Evolutionary conservation across 2,329 filamentous ascomycete genomes (phyloP), one percentile per base, ranked within the genome.

Genomic region (Lasiodiplodia citricola): DNA sequence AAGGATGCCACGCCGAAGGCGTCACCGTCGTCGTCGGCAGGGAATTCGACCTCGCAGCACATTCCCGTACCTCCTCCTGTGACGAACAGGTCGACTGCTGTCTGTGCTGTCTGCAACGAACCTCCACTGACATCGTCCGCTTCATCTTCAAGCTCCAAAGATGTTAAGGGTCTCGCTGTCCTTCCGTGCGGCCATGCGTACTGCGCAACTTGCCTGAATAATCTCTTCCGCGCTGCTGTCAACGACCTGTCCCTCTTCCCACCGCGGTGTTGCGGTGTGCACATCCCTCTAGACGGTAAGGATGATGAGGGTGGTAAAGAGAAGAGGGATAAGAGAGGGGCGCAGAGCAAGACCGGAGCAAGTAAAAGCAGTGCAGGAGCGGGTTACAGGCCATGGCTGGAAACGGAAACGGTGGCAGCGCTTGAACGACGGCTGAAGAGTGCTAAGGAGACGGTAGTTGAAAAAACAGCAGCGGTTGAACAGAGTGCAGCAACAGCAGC

Each of bases 241-340:
- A 68, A 65, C 0, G 70, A 74, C 50, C 63, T 69, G 0, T 50
- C 68, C 1, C 70, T 75, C 0, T 77, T 77, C 51, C 76, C 73
- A 2, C 74, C 73, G 0, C 71, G 71, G 4, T 77, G 72, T 57
- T 76, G 72, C 62, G 66, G 66, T 3, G 2, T 67, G 2, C 66
- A 44, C 0, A 74, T 77, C 21, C 69, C 74, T 2, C 58, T 75
- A 0, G 68, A 72, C 0, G 44, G 60, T 66, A 16, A 37, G 1
- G 25, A 28, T 11, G 31, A 13, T 2, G 21, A 13, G 4, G 50
- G 8, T 1, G 6, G 28, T 31, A 25, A 31, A 18, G 23, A 54
- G 14, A 3, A 31, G 23, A 1, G 25, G 6, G 6, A 28, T 5
- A 18, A 18, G 2, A 4, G 14, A 31, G 51, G 7, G 13, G 8